Evolutionary conservation across 257 asterid genomes (phyloP).

Genomic region (Solanum appendiculatum): DNA sequence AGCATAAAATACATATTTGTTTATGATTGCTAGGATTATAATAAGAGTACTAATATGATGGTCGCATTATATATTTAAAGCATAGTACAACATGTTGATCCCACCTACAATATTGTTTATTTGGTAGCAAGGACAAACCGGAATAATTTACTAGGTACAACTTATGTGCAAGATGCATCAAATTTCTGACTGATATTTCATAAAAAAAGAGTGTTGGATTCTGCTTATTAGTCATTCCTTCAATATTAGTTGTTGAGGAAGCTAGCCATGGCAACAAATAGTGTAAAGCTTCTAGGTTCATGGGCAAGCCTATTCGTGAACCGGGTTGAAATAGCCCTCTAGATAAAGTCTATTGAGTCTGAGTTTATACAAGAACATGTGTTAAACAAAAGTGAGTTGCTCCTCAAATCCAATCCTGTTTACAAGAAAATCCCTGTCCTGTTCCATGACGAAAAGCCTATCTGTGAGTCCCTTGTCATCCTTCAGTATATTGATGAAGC

Average conservation of each 20-base stretch:
- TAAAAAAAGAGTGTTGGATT: neutral
- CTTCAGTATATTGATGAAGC: constrained; percentile 25
- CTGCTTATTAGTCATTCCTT: neutral
- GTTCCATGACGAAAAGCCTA: constrained; percentile 13
- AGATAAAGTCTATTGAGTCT: constrained; percentile 11
- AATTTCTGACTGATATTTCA: neutral
- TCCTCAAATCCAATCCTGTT: constrained; percentile 25
- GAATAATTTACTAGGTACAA: neutral
- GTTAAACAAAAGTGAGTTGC: constrained; percentile 18
- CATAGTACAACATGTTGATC: neutral
- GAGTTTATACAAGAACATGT: constrained; percentile 6
- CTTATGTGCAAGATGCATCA: neutral
- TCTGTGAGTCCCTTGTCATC: constrained; percentile 22
- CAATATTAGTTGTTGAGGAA: neutral
- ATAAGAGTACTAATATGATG: neutral
- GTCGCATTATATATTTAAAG: too few species aligned
- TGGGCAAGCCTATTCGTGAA: constrained; percentile 4
- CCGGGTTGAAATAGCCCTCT: constrained; percentile 24
- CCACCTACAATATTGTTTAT: neutral
- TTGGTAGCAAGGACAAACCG: neutral
- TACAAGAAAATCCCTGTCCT: constrained; percentile 26
- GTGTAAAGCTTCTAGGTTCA: neutral
- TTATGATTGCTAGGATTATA: neutral
- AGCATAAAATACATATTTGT: neutral
- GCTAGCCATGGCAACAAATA: neutral